Evolutionary conservation across 805 yeast genomes (phyloP).

Genomic region (Kodamaea neixiangensis): DNA sequence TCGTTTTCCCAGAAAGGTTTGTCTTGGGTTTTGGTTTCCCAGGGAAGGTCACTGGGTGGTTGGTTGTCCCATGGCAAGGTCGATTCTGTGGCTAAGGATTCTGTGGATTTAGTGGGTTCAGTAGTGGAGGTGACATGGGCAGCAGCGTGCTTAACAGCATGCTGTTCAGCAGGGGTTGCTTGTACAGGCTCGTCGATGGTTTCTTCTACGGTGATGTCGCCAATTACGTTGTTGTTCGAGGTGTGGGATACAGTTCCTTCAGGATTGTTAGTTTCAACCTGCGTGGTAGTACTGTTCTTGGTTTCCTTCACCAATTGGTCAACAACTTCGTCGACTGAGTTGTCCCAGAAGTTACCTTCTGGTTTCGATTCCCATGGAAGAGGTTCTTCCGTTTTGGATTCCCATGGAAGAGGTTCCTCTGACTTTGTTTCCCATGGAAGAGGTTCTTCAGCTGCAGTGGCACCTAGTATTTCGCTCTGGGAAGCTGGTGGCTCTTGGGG

Average conservation of each 20-base stretch:
- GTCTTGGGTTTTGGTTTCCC: neutral
- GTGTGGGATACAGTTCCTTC: neutral
- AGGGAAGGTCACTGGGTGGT: neutral
- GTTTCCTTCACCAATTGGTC: constrained; percentile 50
- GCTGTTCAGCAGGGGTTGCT: neutral
- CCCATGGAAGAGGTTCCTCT: neutral
- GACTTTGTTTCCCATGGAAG: neutral
- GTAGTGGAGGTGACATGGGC: neutral
- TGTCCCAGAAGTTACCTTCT: constrained; percentile 1
- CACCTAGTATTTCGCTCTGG: neutral
- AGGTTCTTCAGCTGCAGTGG: neutral
- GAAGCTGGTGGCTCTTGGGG: neutral
- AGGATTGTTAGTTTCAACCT: neutral
- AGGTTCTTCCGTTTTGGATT: neutral
- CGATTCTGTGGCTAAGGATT: neutral
- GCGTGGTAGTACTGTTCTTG: neutral
- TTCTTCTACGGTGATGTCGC: neutral
- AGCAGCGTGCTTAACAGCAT: neutral
- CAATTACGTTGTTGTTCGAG: neutral
- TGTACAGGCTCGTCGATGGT: neutral
- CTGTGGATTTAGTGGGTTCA: neutral
- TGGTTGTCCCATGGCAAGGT: neutral
- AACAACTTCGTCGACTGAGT: constrained; percentile 55
- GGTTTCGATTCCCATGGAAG: constrained; percentile 1
- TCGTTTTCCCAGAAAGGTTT: constrained; percentile 5